A percentile compares a stretch with the other conserved stretches of the same genome.
phyloP scores from a whole-genome alignment of 495 filamentous ascomycete genomes.

The Symbiotaphrina buchneri region DNA sequence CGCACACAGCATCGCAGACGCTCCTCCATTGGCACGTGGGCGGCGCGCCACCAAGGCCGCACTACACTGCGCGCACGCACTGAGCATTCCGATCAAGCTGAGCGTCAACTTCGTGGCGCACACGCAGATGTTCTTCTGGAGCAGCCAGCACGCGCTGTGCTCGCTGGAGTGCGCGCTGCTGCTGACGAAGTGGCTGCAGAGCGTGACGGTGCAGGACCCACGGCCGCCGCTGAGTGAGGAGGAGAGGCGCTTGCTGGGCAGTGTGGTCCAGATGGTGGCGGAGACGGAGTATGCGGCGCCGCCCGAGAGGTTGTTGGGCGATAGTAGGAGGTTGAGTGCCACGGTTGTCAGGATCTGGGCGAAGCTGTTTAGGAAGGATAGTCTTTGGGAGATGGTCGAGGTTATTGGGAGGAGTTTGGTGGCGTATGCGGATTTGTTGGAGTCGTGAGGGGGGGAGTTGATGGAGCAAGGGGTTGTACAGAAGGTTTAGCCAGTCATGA shows the following conservation, averaged over 20 bases:
- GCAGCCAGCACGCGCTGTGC: slow-evolving; percentile 45
- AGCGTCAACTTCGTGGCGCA: slow-evolving; percentile 47
- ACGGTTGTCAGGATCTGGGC: slow-evolving; percentile 45
- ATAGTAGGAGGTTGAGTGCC: slow-evolving; percentile 43
- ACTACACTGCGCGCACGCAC: slow-evolving; percentile 43
- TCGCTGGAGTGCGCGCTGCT: slow-evolving; percentile 51
- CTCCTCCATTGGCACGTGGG: slow-evolving; percentile 32
- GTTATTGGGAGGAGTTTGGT: slow-evolving; percentile 38
- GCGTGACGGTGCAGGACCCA: slow-evolving; percentile 14
- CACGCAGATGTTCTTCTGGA: slow-evolving; percentile 47
- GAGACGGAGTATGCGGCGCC: slow-evolving; percentile 42
- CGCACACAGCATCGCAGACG: slow-evolving; percentile 30
- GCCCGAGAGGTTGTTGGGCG: no score
- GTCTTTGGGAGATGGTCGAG: slow-evolving; percentile 44
- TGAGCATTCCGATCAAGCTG: slow-evolving; percentile 42
- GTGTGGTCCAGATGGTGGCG: slow-evolving; percentile 51
- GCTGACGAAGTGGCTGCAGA: slow-evolving; percentile 29
- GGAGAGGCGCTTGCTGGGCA: slow-evolving; percentile 39
- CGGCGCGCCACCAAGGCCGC: slow-evolving; percentile 33
- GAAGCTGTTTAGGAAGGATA: slow-evolving; percentile 40
- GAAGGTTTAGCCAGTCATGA: no score
- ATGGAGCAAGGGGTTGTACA: no score
- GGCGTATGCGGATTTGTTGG: slow-evolving; percentile 39
- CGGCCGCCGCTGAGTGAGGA: slow-evolving; percentile 22
- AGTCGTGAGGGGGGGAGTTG: no score